Base-by-base conservation (phyloP, 2,329 filamentous ascomycete species). In the Penicillium sp. region DNA sequence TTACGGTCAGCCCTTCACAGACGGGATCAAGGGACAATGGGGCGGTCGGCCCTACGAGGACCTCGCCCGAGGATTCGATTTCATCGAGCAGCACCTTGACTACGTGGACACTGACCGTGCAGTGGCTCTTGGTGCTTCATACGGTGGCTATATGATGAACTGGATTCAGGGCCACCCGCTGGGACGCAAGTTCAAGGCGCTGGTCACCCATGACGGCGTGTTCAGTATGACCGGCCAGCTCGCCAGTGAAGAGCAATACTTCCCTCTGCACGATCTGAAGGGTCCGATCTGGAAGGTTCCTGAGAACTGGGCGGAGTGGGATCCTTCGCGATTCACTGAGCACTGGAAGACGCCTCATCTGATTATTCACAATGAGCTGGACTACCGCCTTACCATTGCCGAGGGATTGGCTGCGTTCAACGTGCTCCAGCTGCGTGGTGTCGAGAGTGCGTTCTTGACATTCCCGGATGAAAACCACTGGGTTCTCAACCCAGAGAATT, bases 401-500 rank as follows among this genome's bases (percentile, higher is more conserved):
- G 93, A 97, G 72, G 92, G 92, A 0, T 74, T 96, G 49, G 84
- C 89, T 2, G 89, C 91, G 49, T 96, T 96, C 77, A 95, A 96
- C 60, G 87, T 92, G 7, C 77, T 96, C 29, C 92, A 96, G 75
- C 83, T 85, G 22, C 83, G 83, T 49, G 86, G 86, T 0, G 82
- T 96, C 1, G 86, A 90, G 18, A 94, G 90, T 71, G 86, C 88
- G 61, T 85, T 96, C 60, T 68, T 96, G 61, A 87, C 86, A 18
- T 96, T 96, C 69, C 90, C 91, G 0, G 91, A 90, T 67, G 88
- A 91, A 72, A 85, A 86, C 47, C 87, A 90, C 64, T 89, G 91
- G 91, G 92, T 97, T 4, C 69, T 96, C 50, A 96, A 96, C 71
- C 90, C 89, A 0, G 93, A 97, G 75, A 97, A 97, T 72, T 89